Percentiles rank a stretch among this genome's conserved stretches.
Evolutionary conservation across 2,329 filamentous ascomycete species (phyloP).

Genomic region (Pestalotiopsis sp.): DNA sequence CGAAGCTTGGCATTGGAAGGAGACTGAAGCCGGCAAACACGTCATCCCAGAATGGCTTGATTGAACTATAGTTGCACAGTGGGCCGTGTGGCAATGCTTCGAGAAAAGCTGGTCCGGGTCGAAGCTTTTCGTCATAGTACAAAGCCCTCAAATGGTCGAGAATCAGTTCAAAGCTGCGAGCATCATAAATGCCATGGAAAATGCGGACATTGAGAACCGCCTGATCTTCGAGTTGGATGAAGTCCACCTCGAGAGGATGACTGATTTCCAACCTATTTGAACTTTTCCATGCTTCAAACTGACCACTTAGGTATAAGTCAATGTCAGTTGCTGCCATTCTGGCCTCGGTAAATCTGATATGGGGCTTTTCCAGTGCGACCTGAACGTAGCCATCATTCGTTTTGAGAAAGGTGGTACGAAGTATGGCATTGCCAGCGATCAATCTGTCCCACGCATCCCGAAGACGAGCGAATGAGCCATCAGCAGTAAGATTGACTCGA

Average conservation of each 20-base stretch:
- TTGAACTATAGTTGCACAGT: constrained; percentile 46
- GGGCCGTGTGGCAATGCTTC: constrained; percentile 72
- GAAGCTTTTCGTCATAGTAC: constrained; percentile 41
- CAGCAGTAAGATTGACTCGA: constrained; percentile 52
- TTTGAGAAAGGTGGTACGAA: constrained; percentile 72
- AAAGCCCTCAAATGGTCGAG: constrained; percentile 57
- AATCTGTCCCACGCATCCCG: constrained; percentile 59
- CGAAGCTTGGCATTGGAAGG: constrained; percentile 21
- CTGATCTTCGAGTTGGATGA: constrained; percentile 31
- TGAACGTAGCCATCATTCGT: constrained; percentile 80
- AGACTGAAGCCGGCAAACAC: constrained; percentile 46
- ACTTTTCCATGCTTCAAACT: constrained; percentile 53
- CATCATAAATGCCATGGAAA: constrained; percentile 89
- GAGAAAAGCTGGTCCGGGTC: constrained; percentile 58
- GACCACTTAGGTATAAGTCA: constrained; percentile 32
- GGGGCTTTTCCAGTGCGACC: constrained; percentile 54
- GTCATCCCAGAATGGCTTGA: constrained; percentile 66
- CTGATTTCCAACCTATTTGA: constrained; percentile 50
- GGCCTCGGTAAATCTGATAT: constrained; percentile 46
- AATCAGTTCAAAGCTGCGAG: constrained; percentile 72
- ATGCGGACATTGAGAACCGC: constrained; percentile 63
- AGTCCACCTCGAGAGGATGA: constrained; percentile 53
- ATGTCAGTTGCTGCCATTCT: constrained; percentile 29
- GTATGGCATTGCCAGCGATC: constrained; percentile 57
- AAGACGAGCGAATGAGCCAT: constrained; percentile 50